Conservation (phyloP, 495 filamentous ascomycete species). For the Neurospora discreta region DNA sequence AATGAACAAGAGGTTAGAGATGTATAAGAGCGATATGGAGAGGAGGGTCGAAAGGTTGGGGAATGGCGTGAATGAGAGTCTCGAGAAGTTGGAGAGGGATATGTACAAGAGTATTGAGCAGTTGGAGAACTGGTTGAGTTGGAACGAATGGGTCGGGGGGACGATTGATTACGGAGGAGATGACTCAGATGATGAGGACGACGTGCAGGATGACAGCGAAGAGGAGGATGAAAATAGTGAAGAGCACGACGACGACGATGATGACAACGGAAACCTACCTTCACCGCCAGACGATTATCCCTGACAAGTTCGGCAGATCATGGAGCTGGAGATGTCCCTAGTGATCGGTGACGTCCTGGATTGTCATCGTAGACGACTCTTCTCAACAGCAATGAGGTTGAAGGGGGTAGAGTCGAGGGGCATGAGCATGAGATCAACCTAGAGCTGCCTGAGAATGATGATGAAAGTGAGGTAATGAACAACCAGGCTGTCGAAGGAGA, state of each 20-base stretch:
- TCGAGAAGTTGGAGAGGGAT: background rate
- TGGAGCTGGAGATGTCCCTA: background rate
- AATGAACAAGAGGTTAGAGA: background rate
- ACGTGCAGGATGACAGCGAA: background rate
- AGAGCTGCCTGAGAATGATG: background rate
- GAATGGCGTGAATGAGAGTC: background rate
- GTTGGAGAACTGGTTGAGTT: background rate
- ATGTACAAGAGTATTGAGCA: no score
- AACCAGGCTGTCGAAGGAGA: background rate
- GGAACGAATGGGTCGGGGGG: no score
- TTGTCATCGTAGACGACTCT: background rate
- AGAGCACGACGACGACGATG: background rate
- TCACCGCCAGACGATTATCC: background rate
- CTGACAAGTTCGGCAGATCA: background rate
- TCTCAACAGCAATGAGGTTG: background rate
- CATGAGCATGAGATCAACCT: background rate
- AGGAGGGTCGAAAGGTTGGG: background rate
- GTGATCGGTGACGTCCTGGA: background rate
- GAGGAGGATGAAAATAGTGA: background rate
- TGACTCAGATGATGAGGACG: background rate
- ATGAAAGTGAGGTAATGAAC: background rate
- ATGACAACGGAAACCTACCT: background rate
- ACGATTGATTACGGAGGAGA: background rate
- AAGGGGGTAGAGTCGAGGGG: background rate
- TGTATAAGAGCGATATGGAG: background rate